phyloP scores from a whole-genome alignment of 2,329 filamentous ascomycete genomes.

The Furcasterigmium sp. region DNA sequence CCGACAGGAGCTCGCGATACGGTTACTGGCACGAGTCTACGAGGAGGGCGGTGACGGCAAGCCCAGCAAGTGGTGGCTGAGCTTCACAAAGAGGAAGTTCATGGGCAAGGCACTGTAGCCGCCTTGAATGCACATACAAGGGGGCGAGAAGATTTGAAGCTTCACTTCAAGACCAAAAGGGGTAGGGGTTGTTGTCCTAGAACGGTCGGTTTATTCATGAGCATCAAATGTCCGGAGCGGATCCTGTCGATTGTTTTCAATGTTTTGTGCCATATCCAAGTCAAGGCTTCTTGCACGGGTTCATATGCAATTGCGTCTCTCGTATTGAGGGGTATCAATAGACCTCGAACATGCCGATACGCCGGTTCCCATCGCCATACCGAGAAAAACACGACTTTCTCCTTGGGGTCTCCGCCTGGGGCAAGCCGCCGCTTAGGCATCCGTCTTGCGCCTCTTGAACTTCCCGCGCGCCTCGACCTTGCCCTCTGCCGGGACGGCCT shows the following conservation, averaged over 20 bases:
- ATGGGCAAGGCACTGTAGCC: constrained; percentile 86
- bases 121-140: not conserved
- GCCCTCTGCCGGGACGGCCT: constrained; percentile 73
- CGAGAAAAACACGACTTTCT: not conserved
- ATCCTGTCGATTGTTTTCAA: not conserved
- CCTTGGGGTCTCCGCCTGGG: not conserved
- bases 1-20: constrained; percentile 79
- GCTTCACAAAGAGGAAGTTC: constrained; percentile 98
- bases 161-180: too few species aligned
- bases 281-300: not conserved
- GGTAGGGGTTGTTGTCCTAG: too few species aligned
- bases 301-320: not conserved
- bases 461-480: constrained; percentile 79
- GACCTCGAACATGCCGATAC: not conserved
- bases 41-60: constrained; percentile 67
- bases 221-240: not conserved
- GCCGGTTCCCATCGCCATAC: too few species aligned
- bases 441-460: constrained; percentile 64
- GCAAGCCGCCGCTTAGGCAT: constrained; percentile 18
- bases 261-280: too few species aligned
- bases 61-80: constrained; percentile 90
- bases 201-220: not conserved
- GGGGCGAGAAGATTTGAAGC: not conserved
- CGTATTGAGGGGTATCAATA: not conserved
- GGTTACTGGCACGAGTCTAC: constrained; percentile 83